Percentiles rank a stretch among this genome's conserved stretches.
phyloP scores from a whole-genome alignment of 768 basidiomycete genomes.

The Naganishia vishniacii region DNA sequence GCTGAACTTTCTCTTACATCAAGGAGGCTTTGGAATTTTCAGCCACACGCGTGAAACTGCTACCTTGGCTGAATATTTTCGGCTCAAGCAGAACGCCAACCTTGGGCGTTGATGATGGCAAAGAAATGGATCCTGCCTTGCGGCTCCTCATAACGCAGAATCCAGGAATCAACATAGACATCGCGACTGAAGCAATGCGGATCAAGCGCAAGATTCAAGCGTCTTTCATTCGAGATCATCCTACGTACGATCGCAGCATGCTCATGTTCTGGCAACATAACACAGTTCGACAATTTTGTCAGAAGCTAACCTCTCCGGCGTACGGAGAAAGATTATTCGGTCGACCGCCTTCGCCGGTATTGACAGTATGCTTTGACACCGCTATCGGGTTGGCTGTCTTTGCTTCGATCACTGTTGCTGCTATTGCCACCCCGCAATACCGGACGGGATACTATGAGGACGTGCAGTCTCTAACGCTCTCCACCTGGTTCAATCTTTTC shows the following conservation, averaged over 20 bases:
- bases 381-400: constrained; percentile 69
- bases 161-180: constrained; percentile 48
- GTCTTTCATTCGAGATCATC: constrained; percentile 82
- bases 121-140: background rate
- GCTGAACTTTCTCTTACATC: background rate
- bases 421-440: constrained; percentile 76
- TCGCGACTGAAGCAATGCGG: constrained; percentile 59
- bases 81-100: background rate
- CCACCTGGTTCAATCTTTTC: constrained; percentile 80
- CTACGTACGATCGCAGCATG: constrained; percentile 80
- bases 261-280: constrained; percentile 83
- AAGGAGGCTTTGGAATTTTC: background rate
- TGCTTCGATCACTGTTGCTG: constrained; percentile 73
- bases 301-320: constrained; percentile 74
- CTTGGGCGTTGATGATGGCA: background rate
- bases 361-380: constrained; percentile 61
- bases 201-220: constrained; percentile 71
- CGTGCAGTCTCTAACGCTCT: constrained; percentile 58
- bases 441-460: constrained; percentile 63
- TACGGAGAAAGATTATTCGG: constrained; percentile 84
- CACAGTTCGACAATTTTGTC: constrained; percentile 65
- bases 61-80: constrained; percentile 11
- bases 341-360: constrained; percentile 55
- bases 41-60: background rate
- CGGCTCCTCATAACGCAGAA: constrained; percentile 2